Evolutionary conservation across 495 filamentous ascomycete genomes (phyloP).

Genomic region (Viridothelium virens): DNA sequence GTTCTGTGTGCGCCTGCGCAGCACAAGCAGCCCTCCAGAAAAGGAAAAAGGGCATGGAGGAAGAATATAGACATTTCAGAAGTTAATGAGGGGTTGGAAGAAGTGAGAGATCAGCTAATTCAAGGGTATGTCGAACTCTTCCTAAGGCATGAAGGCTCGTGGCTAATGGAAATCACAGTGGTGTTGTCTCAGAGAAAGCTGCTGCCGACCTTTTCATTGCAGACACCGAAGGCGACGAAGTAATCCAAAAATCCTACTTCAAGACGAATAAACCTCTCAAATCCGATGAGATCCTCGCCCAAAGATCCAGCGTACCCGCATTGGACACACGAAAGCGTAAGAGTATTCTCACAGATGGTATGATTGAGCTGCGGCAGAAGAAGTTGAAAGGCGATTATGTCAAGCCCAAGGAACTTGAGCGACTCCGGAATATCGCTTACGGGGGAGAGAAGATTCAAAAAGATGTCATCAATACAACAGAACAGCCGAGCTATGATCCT

Average conservation of each 20-base stretch:
- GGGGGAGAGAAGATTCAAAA: slow-evolving; percentile 54
- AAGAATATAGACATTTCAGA: slow-evolving; percentile 93
- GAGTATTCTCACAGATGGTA: slow-evolving; percentile 53
- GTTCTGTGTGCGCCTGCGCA: slow-evolving; percentile 43
- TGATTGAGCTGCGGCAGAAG: slow-evolving; percentile 62
- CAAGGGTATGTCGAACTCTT: slow-evolving; percentile 54
- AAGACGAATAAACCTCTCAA: slow-evolving; percentile 69
- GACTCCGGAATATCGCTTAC: slow-evolving; percentile 59
- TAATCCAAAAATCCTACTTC: slow-evolving; percentile 52
- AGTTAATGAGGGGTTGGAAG: slow-evolving; percentile 72
- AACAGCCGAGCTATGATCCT: slow-evolving; percentile 56
- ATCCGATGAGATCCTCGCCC: slow-evolving; percentile 81
- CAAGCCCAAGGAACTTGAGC: slow-evolving; percentile 66
- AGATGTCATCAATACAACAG: slow-evolving; percentile 46
- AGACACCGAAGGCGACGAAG: slow-evolving; percentile 61
- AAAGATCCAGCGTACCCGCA: slow-evolving; percentile 70
- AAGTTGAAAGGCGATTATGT: slow-evolving; percentile 64
- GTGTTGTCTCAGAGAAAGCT: slow-evolving; percentile 68
- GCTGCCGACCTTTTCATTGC: slow-evolving; percentile 75
- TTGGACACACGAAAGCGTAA: slow-evolving; percentile 68
- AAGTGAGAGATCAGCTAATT: slow-evolving; percentile 78
- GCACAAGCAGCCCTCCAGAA: slow-evolving; percentile 79
- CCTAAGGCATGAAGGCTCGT: too few species aligned
- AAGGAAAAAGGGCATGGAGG: slow-evolving; percentile 97
- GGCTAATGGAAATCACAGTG: slow-evolving; percentile 45